Percentiles rank a stretch among this genome's conserved stretches.
Evolutionary conservation across 2,329 filamentous ascomycete species (phyloP).

Genomic region (Fusarium devonianum): DNA sequence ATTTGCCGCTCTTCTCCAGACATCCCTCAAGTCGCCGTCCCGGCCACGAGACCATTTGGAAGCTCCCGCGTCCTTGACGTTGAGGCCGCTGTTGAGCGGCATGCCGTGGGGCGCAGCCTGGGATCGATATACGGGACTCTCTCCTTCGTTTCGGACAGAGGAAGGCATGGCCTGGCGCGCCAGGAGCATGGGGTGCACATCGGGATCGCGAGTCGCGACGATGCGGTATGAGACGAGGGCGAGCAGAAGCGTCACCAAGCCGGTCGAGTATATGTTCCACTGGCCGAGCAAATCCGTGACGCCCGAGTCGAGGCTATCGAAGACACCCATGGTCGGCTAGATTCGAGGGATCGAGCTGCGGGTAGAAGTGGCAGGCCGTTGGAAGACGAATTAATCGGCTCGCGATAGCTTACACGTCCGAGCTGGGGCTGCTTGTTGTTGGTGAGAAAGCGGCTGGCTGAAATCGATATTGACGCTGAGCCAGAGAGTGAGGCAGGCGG

Average conservation of each 20-base stretch:
- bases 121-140: slow-evolving; percentile 87
- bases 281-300: slow-evolving; percentile 74
- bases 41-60: slow-evolving; percentile 85
- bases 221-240: slow-evolving; percentile 75
- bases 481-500: no score
- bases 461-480: no score
- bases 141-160: slow-evolving; percentile 80
- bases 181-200: slow-evolving; percentile 90
- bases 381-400: no score
- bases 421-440: no score
- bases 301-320: slow-evolving; percentile 73
- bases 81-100: slow-evolving; percentile 77
- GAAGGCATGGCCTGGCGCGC: slow-evolving; percentile 82
- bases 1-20: slow-evolving; percentile 79
- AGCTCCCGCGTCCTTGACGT: slow-evolving; percentile 80
- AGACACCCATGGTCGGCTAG: slow-evolving; percentile 49
- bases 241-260: slow-evolving; percentile 70
- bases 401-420: no score
- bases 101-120: slow-evolving; percentile 85
- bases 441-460: no score
- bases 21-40: slow-evolving; percentile 87
- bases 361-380: no score
- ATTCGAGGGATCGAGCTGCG: not conserved
- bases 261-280: slow-evolving; percentile 84
- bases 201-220: slow-evolving; percentile 77